phyloP scores from a whole-genome alignment of 2,329 filamentous ascomycete genomes.

The Cercospora citrullina region DNA sequence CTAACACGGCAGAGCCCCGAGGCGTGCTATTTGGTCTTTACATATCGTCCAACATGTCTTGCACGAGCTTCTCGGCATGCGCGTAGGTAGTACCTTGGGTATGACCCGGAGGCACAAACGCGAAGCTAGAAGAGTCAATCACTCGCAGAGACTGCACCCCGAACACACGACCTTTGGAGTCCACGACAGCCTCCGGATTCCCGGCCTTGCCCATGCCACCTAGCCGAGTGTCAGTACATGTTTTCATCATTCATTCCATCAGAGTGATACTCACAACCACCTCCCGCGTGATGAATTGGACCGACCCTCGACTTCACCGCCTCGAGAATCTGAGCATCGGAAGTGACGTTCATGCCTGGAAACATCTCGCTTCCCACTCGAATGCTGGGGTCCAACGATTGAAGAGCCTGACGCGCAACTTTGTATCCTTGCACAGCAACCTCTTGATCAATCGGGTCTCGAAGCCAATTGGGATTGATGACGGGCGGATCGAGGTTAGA shows the following conservation, averaged over 20 bases:
- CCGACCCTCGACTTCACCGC: conserved; percentile 29
- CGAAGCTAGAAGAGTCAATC: conserved; percentile 40
- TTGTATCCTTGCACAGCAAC: conserved; percentile 40
- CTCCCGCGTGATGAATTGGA: conserved; percentile 23
- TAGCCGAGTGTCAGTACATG: conserved; percentile 1
- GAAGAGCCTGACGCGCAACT: conserved; percentile 36
- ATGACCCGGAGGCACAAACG: conserved; percentile 42
- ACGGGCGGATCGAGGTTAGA: conserved; percentile 34
- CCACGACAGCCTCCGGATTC: conserved; percentile 41
- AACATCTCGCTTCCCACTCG: conserved; percentile 41
- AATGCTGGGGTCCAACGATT: conserved; percentile 27
- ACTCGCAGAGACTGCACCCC: conserved; percentile 43
- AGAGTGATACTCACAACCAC: not conserved
- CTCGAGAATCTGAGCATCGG: conserved; percentile 48
- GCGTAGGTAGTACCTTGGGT: conserved; percentile 30
- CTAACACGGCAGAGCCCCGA: too few relatives aligned
- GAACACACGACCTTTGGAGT: conserved; percentile 41
- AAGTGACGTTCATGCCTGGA: conserved; percentile 43
- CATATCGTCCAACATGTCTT: conserved; percentile 19
- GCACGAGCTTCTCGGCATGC: conserved; percentile 27
- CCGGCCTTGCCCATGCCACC: conserved; percentile 33
- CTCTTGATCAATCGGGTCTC: conserved; percentile 36
- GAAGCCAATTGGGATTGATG: conserved; percentile 44
- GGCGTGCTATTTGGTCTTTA: too few relatives aligned
- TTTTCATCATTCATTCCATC: not conserved